Percentiles rank a stretch among this genome's conserved stretches.
These are phyloP conservation scores for Albugo laibachii DNA, from an alignment of 352 stramenopile genomes.

Conservation along the genomic window DNA sequence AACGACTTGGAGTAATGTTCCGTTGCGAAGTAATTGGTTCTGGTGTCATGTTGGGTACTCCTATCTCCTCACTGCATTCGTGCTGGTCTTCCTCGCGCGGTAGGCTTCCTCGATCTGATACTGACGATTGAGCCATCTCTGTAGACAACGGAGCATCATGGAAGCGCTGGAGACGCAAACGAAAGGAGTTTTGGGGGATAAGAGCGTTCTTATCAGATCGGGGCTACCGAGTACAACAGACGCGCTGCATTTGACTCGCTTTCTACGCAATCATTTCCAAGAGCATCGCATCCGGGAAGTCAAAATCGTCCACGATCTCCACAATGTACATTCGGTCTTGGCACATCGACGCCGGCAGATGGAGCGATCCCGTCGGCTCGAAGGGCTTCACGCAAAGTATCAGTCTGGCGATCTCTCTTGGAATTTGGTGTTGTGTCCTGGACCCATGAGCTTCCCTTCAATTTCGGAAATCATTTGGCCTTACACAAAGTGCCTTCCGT, in stretches of 20 bases:
- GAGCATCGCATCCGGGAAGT: conserved; percentile 26
- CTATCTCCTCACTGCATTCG: conserved; percentile 35
- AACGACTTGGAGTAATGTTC: conserved; percentile 70
- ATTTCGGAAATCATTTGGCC: conserved; percentile 18
- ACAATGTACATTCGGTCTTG: conserved; percentile 32
- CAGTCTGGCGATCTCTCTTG: conserved; percentile 34
- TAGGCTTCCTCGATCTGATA: not conserved
- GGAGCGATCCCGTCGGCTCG: conserved; percentile 30
- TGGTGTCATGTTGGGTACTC: conserved; percentile 61
- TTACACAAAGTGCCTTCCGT: conserved; percentile 33
- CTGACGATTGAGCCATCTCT: no score
- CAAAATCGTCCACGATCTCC: conserved; percentile 38
- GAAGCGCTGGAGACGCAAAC: conserved; percentile 19
- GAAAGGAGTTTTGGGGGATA: conserved; percentile 41
- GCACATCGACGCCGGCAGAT: conserved; percentile 20
- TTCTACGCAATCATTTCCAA: conserved; percentile 20
- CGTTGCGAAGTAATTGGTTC: conserved; percentile 53
- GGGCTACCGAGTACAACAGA: conserved; percentile 32
- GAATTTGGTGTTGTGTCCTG: conserved; percentile 43
- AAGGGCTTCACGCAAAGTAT: conserved; percentile 27
- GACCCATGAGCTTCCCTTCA: conserved; percentile 26
- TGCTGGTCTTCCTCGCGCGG: conserved; percentile 22
- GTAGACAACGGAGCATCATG: no score
- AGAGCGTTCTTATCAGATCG: conserved; percentile 47
- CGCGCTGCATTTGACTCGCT: conserved; percentile 17